Evolutionary conservation across 176 grass and related monocot species (phyloP).

Genomic region (Puccinellia tenuiflora): DNA sequence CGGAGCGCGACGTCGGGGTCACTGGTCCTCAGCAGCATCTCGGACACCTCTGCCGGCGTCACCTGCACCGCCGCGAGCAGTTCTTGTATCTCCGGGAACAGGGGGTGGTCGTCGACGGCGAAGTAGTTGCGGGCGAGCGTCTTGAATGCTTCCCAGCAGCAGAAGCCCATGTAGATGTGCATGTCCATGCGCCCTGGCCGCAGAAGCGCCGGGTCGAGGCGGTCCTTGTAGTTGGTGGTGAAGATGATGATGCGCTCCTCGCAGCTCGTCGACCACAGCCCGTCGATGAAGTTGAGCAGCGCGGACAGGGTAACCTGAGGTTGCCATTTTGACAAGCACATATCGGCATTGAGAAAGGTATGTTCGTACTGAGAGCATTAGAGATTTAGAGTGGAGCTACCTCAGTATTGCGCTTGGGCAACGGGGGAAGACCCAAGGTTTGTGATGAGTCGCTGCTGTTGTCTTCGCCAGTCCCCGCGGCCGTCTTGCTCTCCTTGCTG

Average conservation of each 20-base stretch:
- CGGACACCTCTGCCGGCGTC: conserved; percentile 19
- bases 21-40: conserved; percentile 25
- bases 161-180: conserved; percentile 54
- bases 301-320: conserved; percentile 2
- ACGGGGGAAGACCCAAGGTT: background rate
- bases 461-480: background rate
- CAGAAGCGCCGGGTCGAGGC: conserved; percentile 73
- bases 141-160: conserved; percentile 36
- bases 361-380: background rate
- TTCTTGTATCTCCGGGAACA: conserved; percentile 14
- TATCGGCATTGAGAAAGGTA: background rate
- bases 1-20: conserved; percentile 3
- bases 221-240: conserved; percentile 81
- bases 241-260: conserved; percentile 79
- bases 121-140: conserved; percentile 31
- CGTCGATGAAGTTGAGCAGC: conserved; percentile 35
- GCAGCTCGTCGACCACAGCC: conserved; percentile 39
- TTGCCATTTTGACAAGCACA: background rate
- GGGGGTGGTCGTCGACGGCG: conserved; percentile 20
- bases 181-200: conserved; percentile 73
- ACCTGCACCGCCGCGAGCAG: conserved; percentile 5
- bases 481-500: background rate
- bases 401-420: background rate
- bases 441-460: background rate
- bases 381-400: background rate